Evolutionary conservation across 345 rosid genomes (phyloP), one percentile per base, ranked within the genome.

Genomic region (Eucalyptus rudis): DNA sequence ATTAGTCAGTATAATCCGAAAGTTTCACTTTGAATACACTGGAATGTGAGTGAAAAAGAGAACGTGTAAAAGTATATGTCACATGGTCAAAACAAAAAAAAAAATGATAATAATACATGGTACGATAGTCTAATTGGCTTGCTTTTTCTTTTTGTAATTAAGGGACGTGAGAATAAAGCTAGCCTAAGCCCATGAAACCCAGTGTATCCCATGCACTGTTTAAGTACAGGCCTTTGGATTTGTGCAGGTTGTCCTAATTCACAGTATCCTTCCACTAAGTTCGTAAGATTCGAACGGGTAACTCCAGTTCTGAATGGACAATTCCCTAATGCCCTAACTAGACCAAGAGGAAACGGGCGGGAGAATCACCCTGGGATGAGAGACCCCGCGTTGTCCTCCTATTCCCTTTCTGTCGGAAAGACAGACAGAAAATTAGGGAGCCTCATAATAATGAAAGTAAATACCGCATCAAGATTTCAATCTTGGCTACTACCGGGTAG

Each of bases 351-450:
- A 36, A 36, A 36, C 40, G 4, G 4, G 40, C 4, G 43, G 43
- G 43, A 40, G 5, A 40, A 40, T 6, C 43, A 1, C 6, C 1
- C 43, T 40, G 43, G 43, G 6, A 1, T 40, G 43, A 40, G 43
- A 40, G 43, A 40, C 43, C 43, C 6, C 6, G 43, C 43, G 6
- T 1, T 40, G 6, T 40, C 1, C 43, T 40, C 43, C 6, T 40
- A 40, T 40, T 40, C 43, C 43, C 6, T 40, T 1, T 40, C 1
- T 40, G 6, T 40, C 6, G 6, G 1, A 40, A 40, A 40, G 43
- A 40, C 6, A 40, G 6, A 40, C 5, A 40, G 43, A 1, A 1
- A 40, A 5, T 5, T 40, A 40, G 5, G 43, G 6, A 1, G 6
- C 6, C 43, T 40, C 43, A 40, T 5, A 6, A 6, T 40, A 6